These are phyloP conservation scores for Solanum etuberosum DNA, from an alignment of 257 asterid species.

Conservation along the genomic window DNA sequence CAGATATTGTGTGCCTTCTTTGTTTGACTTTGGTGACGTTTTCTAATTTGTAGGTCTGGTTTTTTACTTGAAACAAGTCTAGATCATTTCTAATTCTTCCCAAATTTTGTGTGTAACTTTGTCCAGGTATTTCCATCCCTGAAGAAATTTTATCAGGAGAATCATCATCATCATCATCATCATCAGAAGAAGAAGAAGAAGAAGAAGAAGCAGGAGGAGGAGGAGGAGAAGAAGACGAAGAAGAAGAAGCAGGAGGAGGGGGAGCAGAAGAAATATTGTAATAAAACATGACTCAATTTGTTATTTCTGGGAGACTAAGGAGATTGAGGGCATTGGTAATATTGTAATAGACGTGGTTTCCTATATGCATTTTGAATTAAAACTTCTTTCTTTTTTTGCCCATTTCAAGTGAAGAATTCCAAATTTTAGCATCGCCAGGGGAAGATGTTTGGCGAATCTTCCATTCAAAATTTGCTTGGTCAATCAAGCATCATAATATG, in stretches of 20 bases:
- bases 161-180: background rate
- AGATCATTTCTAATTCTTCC: background rate
- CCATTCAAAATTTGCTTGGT: background rate
- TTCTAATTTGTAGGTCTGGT: background rate
- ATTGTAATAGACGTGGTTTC: background rate
- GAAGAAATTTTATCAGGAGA: background rate
- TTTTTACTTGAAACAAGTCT: background rate
- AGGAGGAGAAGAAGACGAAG: background rate
- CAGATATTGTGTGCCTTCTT: too few species aligned
- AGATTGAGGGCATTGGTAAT: background rate
- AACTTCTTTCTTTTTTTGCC: background rate
- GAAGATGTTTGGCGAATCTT: background rate
- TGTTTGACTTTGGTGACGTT: background rate
- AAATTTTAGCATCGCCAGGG: background rate
- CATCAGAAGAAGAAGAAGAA: background rate
- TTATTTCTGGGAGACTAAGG: background rate
- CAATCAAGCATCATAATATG: too few species aligned
- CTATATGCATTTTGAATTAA: background rate
- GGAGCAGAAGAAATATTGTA: background rate
- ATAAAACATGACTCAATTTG: background rate
- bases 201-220: fast-evolving
- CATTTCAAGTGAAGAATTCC: too few species aligned
- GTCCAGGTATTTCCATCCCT: background rate
- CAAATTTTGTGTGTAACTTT: background rate
- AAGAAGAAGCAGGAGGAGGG: background rate